Evolutionary conservation across 208 protist genomes (phyloP), one percentile per base, ranked within the genome.

Genomic region (Eutreptiella sp.): DNA sequence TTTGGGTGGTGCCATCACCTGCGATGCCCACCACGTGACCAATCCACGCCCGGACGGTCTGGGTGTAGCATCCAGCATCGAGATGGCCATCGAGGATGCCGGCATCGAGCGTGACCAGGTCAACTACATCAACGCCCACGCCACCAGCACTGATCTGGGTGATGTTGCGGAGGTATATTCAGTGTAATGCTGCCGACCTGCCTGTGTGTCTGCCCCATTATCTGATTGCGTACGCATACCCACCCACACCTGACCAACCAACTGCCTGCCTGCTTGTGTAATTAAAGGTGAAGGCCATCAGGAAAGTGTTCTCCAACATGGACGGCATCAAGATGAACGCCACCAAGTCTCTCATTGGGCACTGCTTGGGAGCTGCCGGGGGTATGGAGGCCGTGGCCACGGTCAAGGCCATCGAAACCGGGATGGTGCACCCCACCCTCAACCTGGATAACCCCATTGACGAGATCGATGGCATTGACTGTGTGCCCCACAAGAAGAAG

Each of bases 91-190:
- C 9, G 5, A 28, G 0, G 83, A 89, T 42, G 80, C 75, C 4
- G 38, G 72, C 42, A 54, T 85, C 23, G 61, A 75, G 0, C 4
- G 23, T 1, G 63, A 29, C 4, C 3, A 58, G 1, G 74, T 99
- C 14, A 80, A 76, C 4, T 97, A 97, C 68, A 75, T 98, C 11
- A 97, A 98, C 64, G 95, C 95, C 19, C 96, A 99, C 67, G 94
- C 94, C 4, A 98, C 96, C 0, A 95, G 92, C 1, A 99, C 96
- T 1, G 77, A 81, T 1, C 79, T 89, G 28, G 95, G 96, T 1
- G 94, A 98, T 64, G 66, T 66, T 21, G 67, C 96, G 38, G 94
- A 98, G 67, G 62, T 88, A 0, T 28, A 24, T 28, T 72, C 76
- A n/a, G n/a, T n/a, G n/a, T n/a, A 32, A 42, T 9, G 14, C 9